Conservation (phyloP, 176 grass and related monocot genomes). For the Puccinellia tenuiflora region DNA sequence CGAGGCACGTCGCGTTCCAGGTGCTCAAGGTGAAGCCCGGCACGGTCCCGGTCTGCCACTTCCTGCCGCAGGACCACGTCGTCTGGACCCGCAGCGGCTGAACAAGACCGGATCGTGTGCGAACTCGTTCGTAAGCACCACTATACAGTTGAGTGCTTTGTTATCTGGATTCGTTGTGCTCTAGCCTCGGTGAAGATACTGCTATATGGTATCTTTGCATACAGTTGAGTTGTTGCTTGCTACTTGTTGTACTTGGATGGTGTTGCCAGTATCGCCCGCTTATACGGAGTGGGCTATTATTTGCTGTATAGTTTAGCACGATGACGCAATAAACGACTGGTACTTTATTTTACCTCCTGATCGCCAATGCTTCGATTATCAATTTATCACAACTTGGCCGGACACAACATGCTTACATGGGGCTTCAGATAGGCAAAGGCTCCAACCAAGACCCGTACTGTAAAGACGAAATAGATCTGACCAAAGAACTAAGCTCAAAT, state of each 20-base stretch:
- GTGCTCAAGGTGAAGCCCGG: slow-evolving; percentile 76
- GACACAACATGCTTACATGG: background rate
- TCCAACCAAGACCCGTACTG: background rate
- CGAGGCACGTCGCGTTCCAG: slow-evolving; percentile 77
- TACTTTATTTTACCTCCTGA: background rate
- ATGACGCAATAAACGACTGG: slow-evolving; percentile 29
- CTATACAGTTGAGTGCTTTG: background rate
- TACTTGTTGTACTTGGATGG: slow-evolving; percentile 15
- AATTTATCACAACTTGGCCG: background rate
- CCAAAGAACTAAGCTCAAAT: background rate
- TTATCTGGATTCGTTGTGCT: background rate
- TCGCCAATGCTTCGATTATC: background rate
- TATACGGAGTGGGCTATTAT: background rate
- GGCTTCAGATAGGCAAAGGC: background rate
- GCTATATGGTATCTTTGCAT: background rate
- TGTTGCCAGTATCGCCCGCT: slow-evolving; percentile 1
- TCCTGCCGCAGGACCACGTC: slow-evolving; percentile 74
- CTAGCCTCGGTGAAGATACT: slow-evolving; percentile 10
- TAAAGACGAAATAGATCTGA: slow-evolving; percentile 1
- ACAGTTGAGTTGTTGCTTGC: background rate
- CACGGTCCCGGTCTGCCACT: slow-evolving; percentile 72
- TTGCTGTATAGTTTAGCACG: slow-evolving; percentile 35
- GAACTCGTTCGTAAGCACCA: background rate
- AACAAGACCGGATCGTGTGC: background rate
- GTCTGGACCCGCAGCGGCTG: slow-evolving; percentile 62